A percentile compares a stretch with the other conserved stretches of the same genome.
phyloP scores from a whole-genome alignment of 1,139 yeast genomes.

The Blastobotrys indianensis region DNA sequence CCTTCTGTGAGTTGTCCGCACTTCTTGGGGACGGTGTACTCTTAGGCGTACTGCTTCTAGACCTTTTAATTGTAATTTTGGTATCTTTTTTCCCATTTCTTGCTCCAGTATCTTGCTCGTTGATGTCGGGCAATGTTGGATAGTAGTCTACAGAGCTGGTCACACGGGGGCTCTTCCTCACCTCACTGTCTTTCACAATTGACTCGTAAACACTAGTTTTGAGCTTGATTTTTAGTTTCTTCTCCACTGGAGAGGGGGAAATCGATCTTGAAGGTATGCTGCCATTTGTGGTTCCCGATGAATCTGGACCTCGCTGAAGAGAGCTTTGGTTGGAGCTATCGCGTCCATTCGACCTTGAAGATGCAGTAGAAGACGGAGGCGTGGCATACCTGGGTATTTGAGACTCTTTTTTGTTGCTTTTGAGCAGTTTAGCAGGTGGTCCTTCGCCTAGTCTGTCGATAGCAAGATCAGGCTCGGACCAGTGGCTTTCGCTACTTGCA shows the following conservation, averaged over 20 bases:
- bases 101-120: neutral
- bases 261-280: neutral
- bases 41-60: slow-evolving; percentile 6
- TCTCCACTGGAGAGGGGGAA: slow-evolving; percentile 3
- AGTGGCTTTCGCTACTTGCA: no score
- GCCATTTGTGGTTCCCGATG: no score
- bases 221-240: slow-evolving; percentile 30
- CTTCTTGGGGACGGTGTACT: neutral
- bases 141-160: slow-evolving; percentile 4
- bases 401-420: no score
- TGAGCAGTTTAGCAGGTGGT: no score
- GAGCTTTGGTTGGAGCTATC: no score
- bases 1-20: no score
- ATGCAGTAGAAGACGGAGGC: no score
- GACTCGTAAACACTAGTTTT: slow-evolving; percentile 37
- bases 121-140: slow-evolving; percentile 1
- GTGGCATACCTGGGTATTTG: no score
- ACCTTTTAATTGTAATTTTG: slow-evolving; percentile 1
- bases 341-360: no score
- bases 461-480: no score
- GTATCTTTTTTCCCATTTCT: neutral
- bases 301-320: no score
- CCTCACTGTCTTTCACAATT: slow-evolving; percentile 15
- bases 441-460: no score
- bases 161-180: slow-evolving; percentile 6